Evolutionary conservation across 2,329 filamentous ascomycete species (phyloP), one percentile per base, ranked within the genome.

Genomic region (Diaporthe ampelina): DNA sequence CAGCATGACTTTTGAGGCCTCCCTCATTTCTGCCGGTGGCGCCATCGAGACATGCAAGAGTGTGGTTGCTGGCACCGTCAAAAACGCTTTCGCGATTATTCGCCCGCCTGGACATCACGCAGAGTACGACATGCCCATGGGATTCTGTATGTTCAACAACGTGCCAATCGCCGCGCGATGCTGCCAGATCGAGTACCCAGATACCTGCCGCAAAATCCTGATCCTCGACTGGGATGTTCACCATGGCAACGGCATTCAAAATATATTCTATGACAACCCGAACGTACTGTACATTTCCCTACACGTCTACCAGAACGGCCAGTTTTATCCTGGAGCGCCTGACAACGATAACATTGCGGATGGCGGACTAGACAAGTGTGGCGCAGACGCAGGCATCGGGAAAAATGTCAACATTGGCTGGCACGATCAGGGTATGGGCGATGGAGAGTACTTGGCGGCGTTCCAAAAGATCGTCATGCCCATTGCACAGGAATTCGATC

Each of bases 71-170:
- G 93, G 94, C 4, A 89, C 91, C 73, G 94, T 98, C 70, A 98
- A 97, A 83, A 99, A 99, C 80, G 95, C 94, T 0, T 97, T 99
- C 81, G 97, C 97, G 1, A 93, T 99, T 50, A 98, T 99, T 79
- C 91, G 97, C 19, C 97, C 97, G 2, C 97, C 97, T 0, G 97
- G 97, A 0, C 97, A 99, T 80, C 97, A 99, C 82, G 97, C 97
- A 0, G 97, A 99, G 81, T 92, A 91, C 74, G 90, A 97, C 79
- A 88, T 92, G 48, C 91, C 96, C 0, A 97, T 98, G 89, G 97
- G 97, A 0, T 99, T 99, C 81, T 99, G 97, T 82, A 90, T 98
- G 74, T 98, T 98, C 86, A 98, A 99, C 85, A 99, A 99, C 80
- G 97, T 98, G 4, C 95, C 94, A 26, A 94, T 99, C 74, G 96